These are phyloP conservation scores for Pseudogymnoascus sp. DNA, from an alignment of 2,329 filamentous ascomycete genomes.

Conservation along the genomic window DNA sequence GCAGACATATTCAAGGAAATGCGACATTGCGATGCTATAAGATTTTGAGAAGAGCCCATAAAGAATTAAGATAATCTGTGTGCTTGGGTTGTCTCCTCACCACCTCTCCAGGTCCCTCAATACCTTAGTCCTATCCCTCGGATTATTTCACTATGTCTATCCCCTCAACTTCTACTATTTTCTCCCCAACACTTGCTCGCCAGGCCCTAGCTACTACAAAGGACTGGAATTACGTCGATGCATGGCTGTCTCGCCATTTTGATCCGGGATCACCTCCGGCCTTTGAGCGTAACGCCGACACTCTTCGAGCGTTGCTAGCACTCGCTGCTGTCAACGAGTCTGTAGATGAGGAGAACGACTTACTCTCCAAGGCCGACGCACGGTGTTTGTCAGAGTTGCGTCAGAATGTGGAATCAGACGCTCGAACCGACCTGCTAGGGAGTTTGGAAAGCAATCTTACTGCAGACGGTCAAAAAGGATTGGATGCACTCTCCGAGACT, in stretches of 20 bases:
- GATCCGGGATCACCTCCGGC: constrained; percentile 53
- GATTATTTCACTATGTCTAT: constrained; percentile 6
- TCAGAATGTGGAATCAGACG: constrained; percentile 29
- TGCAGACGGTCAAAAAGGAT: constrained; percentile 44
- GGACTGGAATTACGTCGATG: constrained; percentile 84
- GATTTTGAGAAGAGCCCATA: neutral
- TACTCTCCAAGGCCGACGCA: constrained; percentile 51
- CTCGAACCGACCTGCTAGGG: constrained; percentile 39
- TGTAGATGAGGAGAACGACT: constrained; percentile 60
- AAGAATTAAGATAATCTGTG: neutral
- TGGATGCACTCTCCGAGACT: constrained; percentile 51
- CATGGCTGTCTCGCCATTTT: constrained; percentile 70
- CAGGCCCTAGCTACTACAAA: constrained; percentile 75
- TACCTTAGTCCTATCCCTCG: neutral
- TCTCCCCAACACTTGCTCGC: constrained; percentile 60
- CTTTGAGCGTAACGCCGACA: constrained; percentile 84
- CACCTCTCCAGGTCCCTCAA: neutral
- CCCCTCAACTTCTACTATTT: constrained; percentile 43
- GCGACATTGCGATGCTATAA: neutral
- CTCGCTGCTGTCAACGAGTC: constrained; percentile 69
- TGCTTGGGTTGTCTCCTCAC: neutral
- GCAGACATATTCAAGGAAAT: neutral
- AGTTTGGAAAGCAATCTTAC: constrained; percentile 48
- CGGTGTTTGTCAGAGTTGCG: constrained; percentile 49
- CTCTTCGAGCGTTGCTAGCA: constrained; percentile 64